phyloP scores from a whole-genome alignment of 2,329 filamentous ascomycete genomes.

The Scopulariopsis brevicaulis region DNA sequence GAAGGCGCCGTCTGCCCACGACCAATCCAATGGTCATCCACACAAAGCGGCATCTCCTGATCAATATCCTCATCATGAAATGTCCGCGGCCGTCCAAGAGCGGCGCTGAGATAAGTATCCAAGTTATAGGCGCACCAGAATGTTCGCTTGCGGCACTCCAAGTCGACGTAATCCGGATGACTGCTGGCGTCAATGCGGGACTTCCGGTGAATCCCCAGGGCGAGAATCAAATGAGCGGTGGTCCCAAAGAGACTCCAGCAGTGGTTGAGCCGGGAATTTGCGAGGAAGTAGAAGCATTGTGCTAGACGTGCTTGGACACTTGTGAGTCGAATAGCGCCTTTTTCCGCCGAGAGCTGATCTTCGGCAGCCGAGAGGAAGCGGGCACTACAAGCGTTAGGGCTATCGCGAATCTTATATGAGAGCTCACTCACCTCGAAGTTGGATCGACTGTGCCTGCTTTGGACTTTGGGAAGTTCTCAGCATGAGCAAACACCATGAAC shows the following conservation, averaged over 20 bases:
- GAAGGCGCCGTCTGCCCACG: background rate
- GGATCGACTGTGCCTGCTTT: background rate
- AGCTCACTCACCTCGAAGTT: background rate
- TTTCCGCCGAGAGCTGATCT: slow-evolving; percentile 24
- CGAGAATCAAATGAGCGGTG: slow-evolving; percentile 22
- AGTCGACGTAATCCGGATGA: slow-evolving; percentile 19
- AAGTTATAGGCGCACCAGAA: slow-evolving; percentile 57
- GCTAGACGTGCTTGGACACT: slow-evolving; percentile 27
- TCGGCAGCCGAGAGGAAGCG: slow-evolving; percentile 22
- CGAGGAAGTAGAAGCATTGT: slow-evolving; percentile 31
- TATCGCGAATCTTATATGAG: background rate
- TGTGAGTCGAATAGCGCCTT: slow-evolving; percentile 22
- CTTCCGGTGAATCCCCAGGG: slow-evolving; percentile 25
- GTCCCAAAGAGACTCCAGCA: slow-evolving; percentile 34
- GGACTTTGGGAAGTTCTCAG: background rate
- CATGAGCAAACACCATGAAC: background rate
- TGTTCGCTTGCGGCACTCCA: slow-evolving; percentile 27
- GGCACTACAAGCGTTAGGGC: slow-evolving; percentile 15
- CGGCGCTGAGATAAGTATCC: slow-evolving; percentile 52
- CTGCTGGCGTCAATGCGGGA: background rate
- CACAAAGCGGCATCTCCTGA: slow-evolving; percentile 40
- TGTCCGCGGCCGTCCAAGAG: slow-evolving; percentile 47
- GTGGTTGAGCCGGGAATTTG: slow-evolving; percentile 32
- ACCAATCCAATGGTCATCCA: slow-evolving; percentile 31
- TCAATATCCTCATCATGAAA: slow-evolving; percentile 57